A percentile compares a stretch with the other conserved stretches of the same genome.
phyloP scores from a whole-genome alignment of 352 stramenopile species.

The Globisporangium lucens region DNA sequence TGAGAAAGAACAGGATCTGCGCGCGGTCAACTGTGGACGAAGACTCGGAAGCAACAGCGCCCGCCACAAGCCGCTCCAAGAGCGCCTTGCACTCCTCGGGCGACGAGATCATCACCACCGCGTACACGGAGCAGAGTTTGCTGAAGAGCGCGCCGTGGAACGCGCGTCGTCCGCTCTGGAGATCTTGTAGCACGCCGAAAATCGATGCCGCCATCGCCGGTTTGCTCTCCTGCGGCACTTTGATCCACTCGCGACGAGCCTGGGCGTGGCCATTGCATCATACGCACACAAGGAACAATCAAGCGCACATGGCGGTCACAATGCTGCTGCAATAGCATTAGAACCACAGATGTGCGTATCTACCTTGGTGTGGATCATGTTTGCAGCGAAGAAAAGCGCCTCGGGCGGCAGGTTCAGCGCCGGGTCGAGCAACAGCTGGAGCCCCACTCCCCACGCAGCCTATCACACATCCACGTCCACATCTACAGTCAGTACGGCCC shows the following conservation, averaged over 20 bases:
- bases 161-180: slow-evolving; percentile 22
- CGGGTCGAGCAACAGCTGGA: slow-evolving; percentile 52
- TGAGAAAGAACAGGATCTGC: slow-evolving; percentile 48
- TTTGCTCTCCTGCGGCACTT: slow-evolving; percentile 33
- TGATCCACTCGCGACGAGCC: slow-evolving; percentile 59
- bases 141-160: slow-evolving; percentile 39
- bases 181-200: slow-evolving; percentile 32
- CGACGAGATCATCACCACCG: slow-evolving; percentile 48
- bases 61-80: slow-evolving; percentile 30
- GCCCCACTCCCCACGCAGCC: slow-evolving; percentile 43
- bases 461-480: slow-evolving; percentile 9
- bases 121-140: slow-evolving; percentile 62
- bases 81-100: slow-evolving; percentile 47
- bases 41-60: slow-evolving; percentile 15
- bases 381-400: slow-evolving; percentile 72
- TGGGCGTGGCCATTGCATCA: slow-evolving; percentile 4
- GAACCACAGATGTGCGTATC: background rate
- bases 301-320: background rate
- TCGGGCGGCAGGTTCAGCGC: slow-evolving; percentile 40
- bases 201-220: slow-evolving; percentile 35
- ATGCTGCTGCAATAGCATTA: background rate
- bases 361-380: slow-evolving; percentile 73
- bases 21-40: slow-evolving; percentile 23
- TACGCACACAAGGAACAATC: slow-evolving; percentile 2
- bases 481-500: background rate